phyloP scores from a whole-genome alignment of 164 flowering plant species.

The Litsea cubeba region DNA sequence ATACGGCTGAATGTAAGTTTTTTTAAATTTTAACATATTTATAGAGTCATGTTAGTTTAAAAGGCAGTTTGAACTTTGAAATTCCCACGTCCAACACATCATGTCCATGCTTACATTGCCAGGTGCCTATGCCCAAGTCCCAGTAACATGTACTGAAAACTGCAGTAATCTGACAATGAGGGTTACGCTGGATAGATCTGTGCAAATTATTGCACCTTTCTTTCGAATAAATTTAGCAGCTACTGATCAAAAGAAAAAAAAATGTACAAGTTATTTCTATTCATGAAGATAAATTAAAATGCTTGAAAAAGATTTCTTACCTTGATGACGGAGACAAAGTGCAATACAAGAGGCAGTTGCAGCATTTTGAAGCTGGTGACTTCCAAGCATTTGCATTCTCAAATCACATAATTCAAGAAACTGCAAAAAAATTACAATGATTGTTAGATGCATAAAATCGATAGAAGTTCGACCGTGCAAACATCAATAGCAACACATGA shows the following conservation, averaged over 20 bases:
- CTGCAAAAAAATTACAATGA: slow-evolving; percentile 30
- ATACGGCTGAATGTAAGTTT: background rate
- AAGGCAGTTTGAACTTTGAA: background rate
- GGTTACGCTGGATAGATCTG: background rate
- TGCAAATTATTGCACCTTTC: too few relatives aligned
- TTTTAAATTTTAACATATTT: background rate
- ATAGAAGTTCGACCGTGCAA: background rate
- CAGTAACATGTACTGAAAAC: too few relatives aligned
- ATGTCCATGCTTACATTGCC: too few relatives aligned
- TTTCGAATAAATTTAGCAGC: background rate
- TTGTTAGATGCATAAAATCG: background rate
- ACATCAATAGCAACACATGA: background rate
- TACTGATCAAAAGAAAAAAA: background rate
- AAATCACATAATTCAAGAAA: slow-evolving; percentile 52
- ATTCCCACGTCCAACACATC: background rate
- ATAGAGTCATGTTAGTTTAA: background rate
- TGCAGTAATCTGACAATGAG: background rate
- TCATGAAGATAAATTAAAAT: background rate
- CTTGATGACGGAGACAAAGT: slow-evolving; percentile 68
- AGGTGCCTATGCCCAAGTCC: too few relatives aligned
- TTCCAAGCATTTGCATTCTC: slow-evolving; percentile 63
- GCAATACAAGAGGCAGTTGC: slow-evolving; percentile 75
- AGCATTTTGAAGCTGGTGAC: slow-evolving; percentile 91
- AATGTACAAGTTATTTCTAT: background rate
- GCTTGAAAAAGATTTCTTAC: slow-evolving; percentile 21